A percentile compares a stretch with the other conserved stretches of the same genome.
These are phyloP conservation scores for Rhododendron griersonianum DNA, from an alignment of 148 eudicot species.

Conservation along the genomic window DNA sequence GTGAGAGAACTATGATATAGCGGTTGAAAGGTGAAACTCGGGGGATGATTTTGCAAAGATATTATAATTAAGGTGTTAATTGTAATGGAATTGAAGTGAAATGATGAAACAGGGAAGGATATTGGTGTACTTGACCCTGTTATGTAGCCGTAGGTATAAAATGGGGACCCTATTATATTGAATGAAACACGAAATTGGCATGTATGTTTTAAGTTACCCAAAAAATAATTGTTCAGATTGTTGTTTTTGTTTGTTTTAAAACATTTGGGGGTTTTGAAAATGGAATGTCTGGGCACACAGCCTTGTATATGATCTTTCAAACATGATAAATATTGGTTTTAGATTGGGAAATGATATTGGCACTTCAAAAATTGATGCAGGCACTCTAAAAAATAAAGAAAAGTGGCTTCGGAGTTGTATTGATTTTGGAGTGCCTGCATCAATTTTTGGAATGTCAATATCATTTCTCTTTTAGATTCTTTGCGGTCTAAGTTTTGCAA, in stretches of 20 bases:
- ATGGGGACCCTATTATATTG: not conserved
- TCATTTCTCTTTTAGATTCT: no score
- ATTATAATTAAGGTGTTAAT: not conserved
- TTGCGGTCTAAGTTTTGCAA: no score
- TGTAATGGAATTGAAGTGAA: not conserved
- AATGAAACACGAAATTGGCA: not conserved
- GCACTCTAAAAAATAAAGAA: no score
- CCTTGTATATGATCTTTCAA: not conserved
- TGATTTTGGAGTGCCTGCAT: no score
- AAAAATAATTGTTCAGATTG: not conserved
- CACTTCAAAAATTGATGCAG: no score
- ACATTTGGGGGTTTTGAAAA: not conserved
- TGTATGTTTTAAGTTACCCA: not conserved
- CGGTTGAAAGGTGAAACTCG: not conserved
- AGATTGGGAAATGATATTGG: no score
- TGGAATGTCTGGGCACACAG: not conserved
- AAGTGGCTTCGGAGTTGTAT: no score
- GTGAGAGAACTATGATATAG: not conserved
- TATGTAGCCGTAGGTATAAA: not conserved
- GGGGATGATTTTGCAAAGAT: not conserved
- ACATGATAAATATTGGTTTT: not conserved
- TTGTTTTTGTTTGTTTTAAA: not conserved
- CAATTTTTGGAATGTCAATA: no score
- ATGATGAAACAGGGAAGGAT: not conserved
- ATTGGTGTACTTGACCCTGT: not conserved